Evolutionary conservation across 495 filamentous ascomycete genomes (phyloP).

Genomic region (Chaetomidium leptoderma): DNA sequence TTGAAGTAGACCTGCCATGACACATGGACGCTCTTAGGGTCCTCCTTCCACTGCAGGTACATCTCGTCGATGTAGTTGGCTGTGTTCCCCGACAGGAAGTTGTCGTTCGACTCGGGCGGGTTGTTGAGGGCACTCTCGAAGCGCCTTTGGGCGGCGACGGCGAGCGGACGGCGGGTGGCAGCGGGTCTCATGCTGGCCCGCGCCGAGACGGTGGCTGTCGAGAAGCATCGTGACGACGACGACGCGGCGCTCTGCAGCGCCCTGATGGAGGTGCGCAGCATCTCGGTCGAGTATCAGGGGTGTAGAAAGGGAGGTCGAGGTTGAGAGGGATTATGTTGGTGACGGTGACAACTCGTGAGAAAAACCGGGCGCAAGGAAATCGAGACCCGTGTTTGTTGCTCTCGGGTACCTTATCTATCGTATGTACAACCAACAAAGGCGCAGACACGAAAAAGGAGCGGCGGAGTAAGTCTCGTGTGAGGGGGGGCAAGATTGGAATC

Average conservation of each 20-base stretch:
- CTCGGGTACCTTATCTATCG: conserved; percentile 14
- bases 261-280: conserved; percentile 43
- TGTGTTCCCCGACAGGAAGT: conserved; percentile 88
- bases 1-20: conserved; percentile 99
- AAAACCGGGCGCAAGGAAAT: conserved; percentile 13
- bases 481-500: not conserved
- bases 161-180: conserved; percentile 48
- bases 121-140: conserved; percentile 42
- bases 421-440: conserved; percentile 3
- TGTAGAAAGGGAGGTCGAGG: too few relatives aligned
- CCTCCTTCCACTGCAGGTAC: conserved; percentile 95
- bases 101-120: conserved; percentile 77
- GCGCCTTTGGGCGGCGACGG: conserved; percentile 46
- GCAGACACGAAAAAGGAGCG: conserved; percentile 38
- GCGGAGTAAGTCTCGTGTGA: conserved; percentile 50
- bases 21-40: conserved; percentile 89
- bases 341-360: conserved; percentile 5
- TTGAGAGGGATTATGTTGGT: not conserved
- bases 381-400: conserved; percentile 15
- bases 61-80: conserved; percentile 99
- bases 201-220: conserved; percentile 41
- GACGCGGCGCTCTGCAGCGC: conserved; percentile 31
- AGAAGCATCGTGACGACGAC: conserved; percentile 35
- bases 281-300: conserved; percentile 40
- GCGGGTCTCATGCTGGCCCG: conserved; percentile 30